Evolutionary conservation across 2,329 filamentous ascomycete genomes (phyloP).

Genomic region (Clonostachys rhizophaga): DNA sequence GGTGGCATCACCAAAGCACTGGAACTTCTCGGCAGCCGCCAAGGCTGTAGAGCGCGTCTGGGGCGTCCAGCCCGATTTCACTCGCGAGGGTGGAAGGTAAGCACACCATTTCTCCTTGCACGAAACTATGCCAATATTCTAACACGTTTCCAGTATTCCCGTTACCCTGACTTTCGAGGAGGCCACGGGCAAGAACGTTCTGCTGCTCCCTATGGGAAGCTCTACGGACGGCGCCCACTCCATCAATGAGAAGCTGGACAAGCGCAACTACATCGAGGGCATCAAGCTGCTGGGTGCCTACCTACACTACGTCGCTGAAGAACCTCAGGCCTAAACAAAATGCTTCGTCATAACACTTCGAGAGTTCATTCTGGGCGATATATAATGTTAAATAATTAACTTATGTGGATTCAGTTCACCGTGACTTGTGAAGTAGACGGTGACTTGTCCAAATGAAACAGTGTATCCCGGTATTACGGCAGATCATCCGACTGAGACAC

Average conservation of each 20-base stretch:
- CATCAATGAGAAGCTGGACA: conserved; percentile 97
- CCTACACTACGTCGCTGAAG: conserved; percentile 91
- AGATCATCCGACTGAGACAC: no score
- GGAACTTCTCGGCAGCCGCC: conserved; percentile 92
- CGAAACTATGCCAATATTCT: conserved; percentile 4
- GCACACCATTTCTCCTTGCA: conserved; percentile 11
- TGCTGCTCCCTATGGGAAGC: conserved; percentile 94
- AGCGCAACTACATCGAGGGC: conserved; percentile 96
- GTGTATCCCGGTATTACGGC: no score
- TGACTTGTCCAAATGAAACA: no score
- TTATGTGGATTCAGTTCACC: no score
- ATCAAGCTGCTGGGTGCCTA: conserved; percentile 95
- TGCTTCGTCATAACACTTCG: no score
- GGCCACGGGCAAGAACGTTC: conserved; percentile 95
- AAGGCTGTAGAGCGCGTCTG: conserved; percentile 97
- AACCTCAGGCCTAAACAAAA: conserved; percentile 48
- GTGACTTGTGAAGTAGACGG: no score
- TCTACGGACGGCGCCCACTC: conserved; percentile 95
- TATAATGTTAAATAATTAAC: no score
- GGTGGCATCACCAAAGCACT: conserved; percentile 96
- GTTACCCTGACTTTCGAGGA: conserved; percentile 97
- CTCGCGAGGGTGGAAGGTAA: conserved; percentile 86
- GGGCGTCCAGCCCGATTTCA: conserved; percentile 90
- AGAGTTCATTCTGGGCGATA: no score
- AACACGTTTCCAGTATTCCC: conserved; percentile 64